Base-by-base conservation (phyloP, 805 yeast genomes). In the Priceomyces castillae region DNA sequence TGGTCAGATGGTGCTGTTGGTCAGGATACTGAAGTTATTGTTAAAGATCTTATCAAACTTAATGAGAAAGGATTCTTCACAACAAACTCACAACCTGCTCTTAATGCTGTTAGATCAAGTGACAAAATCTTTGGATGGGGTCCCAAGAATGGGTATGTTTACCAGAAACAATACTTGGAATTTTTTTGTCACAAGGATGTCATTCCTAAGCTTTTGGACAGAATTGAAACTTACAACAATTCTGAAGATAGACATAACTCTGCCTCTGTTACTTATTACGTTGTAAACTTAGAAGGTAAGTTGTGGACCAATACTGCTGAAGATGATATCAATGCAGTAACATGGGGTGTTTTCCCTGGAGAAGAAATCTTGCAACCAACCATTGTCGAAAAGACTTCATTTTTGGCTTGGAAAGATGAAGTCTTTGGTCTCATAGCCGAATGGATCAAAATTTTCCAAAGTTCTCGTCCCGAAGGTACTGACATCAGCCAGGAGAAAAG, bases 281-380 rank as follows among this genome's bases (percentile, higher is more conserved):
- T 90, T 3, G 89, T 87, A 22, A 72, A 74, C 53, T 78, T 77
- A 54, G 58, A 67, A 26, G 77, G 80, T 2, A 80, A 79, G 34
- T 69, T 90, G 42, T 49, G 61, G 15, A 79, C 95, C 39, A 90
- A 90, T 63, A 81, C 89, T 38, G 76, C 76, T 18, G 82, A 78
- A 36, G 87, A 82, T 30, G 85, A 81, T 48, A 90, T 95, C 50
- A 90, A 88, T 59, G 97, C 98, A 7, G 97, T 92, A 44, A 92
- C 98, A 15, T 92, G 98, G 98, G 98, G 98, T 50, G 89, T 90
- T 43, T 90, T 88, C 80, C 97, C 98, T 20, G 96, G 96, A 30
- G 85, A 84, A 58, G 97, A 92, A 67, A 86, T 92, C 42, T 75
- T 88, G 50, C 98, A 92, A 69, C 97, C 98, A 41, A 92, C 98